Conservation (phyloP, 1,284 basidiomycete species). For the Rugiboletus extremiorientalis region DNA sequence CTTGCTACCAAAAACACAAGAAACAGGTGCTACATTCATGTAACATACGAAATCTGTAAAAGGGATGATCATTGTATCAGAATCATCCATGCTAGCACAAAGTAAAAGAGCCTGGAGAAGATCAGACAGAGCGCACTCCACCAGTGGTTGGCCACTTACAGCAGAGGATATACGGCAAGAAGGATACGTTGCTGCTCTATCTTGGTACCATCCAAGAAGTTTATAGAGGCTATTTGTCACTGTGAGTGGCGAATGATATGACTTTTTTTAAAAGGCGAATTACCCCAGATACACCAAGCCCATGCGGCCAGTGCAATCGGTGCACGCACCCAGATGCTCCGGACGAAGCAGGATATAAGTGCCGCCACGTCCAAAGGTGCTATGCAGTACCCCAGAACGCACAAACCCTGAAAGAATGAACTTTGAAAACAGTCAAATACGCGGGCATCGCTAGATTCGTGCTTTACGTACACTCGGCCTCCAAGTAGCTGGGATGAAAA, state of each 20-base stretch:
- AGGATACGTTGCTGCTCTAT: conserved; percentile 86
- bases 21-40: conserved; percentile 17
- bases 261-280: too few relatives aligned
- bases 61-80: conserved; percentile 65
- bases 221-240: conserved; percentile 74
- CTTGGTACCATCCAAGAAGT: conserved; percentile 92
- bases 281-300: conserved; percentile 97
- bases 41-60: conserved; percentile 3
- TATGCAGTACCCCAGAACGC: conserved; percentile 89
- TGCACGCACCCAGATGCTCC: conserved; percentile 80
- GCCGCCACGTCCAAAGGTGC: conserved; percentile 90
- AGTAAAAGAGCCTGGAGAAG: conserved; percentile 69
- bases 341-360: conserved; percentile 83
- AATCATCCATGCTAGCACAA: conserved; percentile 92
- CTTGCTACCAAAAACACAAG: neutral
- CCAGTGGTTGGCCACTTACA: conserved; percentile 44
- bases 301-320: conserved; percentile 84
- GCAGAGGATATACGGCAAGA: conserved; percentile 89
- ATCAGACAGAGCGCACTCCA: neutral
- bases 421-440: conserved; percentile 40
- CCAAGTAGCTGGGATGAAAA: conserved; percentile 69
- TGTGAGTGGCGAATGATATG: neutral
- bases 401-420: conserved; percentile 94
- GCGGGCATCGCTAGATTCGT: neutral
- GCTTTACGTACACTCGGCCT: conserved; percentile 77